Conservation (phyloP, 108 stramenopile genomes). For the Chaetoceros tenuissimus region DNA sequence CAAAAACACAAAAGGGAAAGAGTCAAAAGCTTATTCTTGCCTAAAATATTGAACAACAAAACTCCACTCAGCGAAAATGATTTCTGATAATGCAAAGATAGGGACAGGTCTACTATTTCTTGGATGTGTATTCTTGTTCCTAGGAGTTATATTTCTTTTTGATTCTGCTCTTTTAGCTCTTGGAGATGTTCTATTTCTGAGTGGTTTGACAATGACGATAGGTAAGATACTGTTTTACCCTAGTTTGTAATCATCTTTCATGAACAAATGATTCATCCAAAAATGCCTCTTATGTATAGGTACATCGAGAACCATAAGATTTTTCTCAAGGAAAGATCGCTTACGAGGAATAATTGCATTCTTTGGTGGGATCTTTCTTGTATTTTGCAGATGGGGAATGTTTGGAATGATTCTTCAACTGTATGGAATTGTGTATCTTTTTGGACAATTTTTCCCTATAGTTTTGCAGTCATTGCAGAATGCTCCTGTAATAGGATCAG, state of each 20-base stretch:
- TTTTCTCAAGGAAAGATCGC: slow-evolving; percentile 78
- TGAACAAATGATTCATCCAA: not conserved
- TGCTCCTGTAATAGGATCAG: slow-evolving; percentile 66
- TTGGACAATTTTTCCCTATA: slow-evolving; percentile 91
- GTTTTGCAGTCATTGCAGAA: slow-evolving; percentile 75
- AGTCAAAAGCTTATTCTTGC: no score
- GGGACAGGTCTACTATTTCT: slow-evolving; percentile 76
- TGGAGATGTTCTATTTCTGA: slow-evolving; percentile 79
- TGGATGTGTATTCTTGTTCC: slow-evolving; percentile 73
- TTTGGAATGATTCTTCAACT: slow-evolving; percentile 77
- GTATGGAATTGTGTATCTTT: slow-evolving; percentile 82
- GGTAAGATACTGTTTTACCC: slow-evolving; percentile 18
- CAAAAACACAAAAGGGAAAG: no score
- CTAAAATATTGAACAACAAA: no score
- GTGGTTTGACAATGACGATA: slow-evolving; percentile 81
- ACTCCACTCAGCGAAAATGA: no score
- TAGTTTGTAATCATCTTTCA: not conserved
- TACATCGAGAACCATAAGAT: slow-evolving; percentile 63
- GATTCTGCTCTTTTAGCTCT: slow-evolving; percentile 82
- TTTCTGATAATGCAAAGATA: slow-evolving; percentile 87
- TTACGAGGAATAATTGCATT: slow-evolving; percentile 80
- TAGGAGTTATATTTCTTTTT: slow-evolving; percentile 82
- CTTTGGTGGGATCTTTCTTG: slow-evolving; percentile 75
- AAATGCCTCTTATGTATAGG: slow-evolving; percentile 7
- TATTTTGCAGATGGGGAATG: slow-evolving; percentile 79